phyloP scores from a whole-genome alignment of 495 filamentous ascomycete genomes.

The Xylaria telfairii region DNA sequence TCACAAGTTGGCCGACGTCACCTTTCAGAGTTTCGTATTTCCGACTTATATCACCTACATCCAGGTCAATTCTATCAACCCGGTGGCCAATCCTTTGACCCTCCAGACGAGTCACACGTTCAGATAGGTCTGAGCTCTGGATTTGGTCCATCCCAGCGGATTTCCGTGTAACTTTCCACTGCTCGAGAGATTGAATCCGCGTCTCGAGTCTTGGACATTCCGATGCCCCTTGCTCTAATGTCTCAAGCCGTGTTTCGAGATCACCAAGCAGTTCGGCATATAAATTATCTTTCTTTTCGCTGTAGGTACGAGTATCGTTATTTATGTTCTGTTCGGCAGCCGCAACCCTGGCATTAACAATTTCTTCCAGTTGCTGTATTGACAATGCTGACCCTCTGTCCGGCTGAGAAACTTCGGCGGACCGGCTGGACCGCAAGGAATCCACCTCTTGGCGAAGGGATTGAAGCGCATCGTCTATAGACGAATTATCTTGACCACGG shows the following conservation, averaged over 20 bases:
- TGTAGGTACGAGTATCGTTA: neutral
- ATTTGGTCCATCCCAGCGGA: conserved; percentile 4
- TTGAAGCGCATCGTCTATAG: conserved; percentile 5
- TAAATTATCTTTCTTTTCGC: conserved; percentile 6
- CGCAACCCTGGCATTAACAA: neutral
- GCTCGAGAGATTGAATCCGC: conserved; percentile 13
- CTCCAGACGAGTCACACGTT: conserved; percentile 28
- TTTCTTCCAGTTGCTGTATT: neutral
- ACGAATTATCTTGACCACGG: conserved; percentile 17
- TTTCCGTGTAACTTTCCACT: conserved; percentile 1
- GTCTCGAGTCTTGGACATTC: neutral
- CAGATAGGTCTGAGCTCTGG: neutral
- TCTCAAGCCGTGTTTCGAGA: neutral
- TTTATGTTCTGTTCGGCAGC: conserved; percentile 9
- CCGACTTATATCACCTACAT: conserved; percentile 14
- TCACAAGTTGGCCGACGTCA: conserved; percentile 13
- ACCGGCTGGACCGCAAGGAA: neutral
- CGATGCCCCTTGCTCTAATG: neutral
- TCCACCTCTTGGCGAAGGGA: neutral
- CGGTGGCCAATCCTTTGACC: conserved; percentile 12
- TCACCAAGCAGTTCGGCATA: neutral
- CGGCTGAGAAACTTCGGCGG: neutral
- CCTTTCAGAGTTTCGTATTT: conserved; percentile 1
- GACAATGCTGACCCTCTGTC: neutral
- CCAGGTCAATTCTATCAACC: conserved; percentile 21